phyloP scores from a whole-genome alignment of 2,329 filamentous ascomycete genomes.

The Colletotrichum sansevieriae region DNA sequence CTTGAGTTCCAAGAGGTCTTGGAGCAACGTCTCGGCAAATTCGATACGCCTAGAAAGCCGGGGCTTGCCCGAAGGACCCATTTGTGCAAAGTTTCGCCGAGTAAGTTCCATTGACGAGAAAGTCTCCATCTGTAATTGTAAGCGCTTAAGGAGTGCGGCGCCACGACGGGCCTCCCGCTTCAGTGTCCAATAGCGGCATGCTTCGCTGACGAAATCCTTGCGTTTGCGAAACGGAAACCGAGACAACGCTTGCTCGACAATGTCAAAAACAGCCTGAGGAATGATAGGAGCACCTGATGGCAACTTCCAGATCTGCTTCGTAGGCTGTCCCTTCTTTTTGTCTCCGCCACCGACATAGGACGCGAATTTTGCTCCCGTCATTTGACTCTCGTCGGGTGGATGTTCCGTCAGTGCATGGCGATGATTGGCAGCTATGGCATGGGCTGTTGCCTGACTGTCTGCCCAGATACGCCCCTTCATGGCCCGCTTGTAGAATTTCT shows the following conservation, averaged over 20 bases:
- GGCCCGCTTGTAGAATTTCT: conserved; percentile 88
- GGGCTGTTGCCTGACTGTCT: conserved; percentile 86
- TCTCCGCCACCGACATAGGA: conserved; percentile 73
- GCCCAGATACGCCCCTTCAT: conserved; percentile 95
- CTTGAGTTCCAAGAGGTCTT: conserved; percentile 83
- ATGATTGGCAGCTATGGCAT: conserved; percentile 82
- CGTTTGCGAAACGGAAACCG: conserved; percentile 85
- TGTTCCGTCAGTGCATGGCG: conserved; percentile 74
- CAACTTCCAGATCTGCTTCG: conserved; percentile 86
- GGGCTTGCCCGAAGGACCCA: conserved; percentile 86
- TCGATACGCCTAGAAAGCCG: conserved; percentile 86
- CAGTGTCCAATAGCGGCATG: conserved; percentile 97
- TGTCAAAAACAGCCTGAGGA: conserved; percentile 87
- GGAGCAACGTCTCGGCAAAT: conserved; percentile 82
- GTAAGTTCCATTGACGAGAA: conserved; percentile 99
- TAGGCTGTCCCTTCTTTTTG: conserved; percentile 78
- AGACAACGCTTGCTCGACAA: conserved; percentile 85
- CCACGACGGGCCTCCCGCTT: conserved; percentile 94
- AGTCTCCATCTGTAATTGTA: conserved; percentile 94
- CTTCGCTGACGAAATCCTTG: conserved; percentile 92
- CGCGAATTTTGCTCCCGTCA: conserved; percentile 85
- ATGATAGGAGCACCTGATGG: conserved; percentile 96
- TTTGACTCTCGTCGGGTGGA: conserved; percentile 83
- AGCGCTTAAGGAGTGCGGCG: conserved; percentile 89
- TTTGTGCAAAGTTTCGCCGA: conserved; percentile 92